Base-by-base conservation (phyloP, 352 stramenopile genomes). In the Phytophthora sansomeana region DNA sequence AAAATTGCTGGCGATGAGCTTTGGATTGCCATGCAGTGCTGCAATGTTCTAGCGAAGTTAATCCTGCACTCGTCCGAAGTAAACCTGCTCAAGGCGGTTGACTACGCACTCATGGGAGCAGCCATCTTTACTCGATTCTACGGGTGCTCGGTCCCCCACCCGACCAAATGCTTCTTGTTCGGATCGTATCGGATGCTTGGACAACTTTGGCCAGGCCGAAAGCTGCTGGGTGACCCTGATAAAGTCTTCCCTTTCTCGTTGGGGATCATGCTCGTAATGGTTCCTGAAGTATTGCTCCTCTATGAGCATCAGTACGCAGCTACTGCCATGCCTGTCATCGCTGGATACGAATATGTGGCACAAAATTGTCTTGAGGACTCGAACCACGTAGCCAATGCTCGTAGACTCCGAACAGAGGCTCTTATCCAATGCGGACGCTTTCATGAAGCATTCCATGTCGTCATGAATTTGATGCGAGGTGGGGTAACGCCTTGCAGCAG, bases 41-140 rank as follows among this genome's bases (percentile, higher is more conserved):
- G 77, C 29, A 77, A 67, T 6, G 61, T 74, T 4, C 63, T 95
- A 1, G 62, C 73, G 0, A 95, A 93, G 39, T 59, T 95, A 5
- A 69, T 83, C 10, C 44, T 93, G 46, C 60, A 87, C 16, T 64
- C 79, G 10, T 81, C 71, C 1, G 32, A 48, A 1, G n/a, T 44
- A 7, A 67, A 76, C n/a, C 61, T 74, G 21, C 74, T 80, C 30
- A 74, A 81, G 21, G 48, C 72, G 3, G 56, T 89, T 17, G 79
- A 93, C 50, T 88, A 85, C 44, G 81, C 87, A 6, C 64, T 91
- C 9, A 87, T 95, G 80, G 80, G 75, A 10, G 80, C 82, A 13
- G 67, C 81, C 1, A 61, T 88, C 19, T 81, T 93, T 36, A 77
- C 67, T 24, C 81, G 77, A 14, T 73, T 93, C 29, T 86, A 87